Evolutionary conservation across 2,329 filamentous ascomycete species (phyloP).

Genomic region (Hypoxylon sp.): DNA sequence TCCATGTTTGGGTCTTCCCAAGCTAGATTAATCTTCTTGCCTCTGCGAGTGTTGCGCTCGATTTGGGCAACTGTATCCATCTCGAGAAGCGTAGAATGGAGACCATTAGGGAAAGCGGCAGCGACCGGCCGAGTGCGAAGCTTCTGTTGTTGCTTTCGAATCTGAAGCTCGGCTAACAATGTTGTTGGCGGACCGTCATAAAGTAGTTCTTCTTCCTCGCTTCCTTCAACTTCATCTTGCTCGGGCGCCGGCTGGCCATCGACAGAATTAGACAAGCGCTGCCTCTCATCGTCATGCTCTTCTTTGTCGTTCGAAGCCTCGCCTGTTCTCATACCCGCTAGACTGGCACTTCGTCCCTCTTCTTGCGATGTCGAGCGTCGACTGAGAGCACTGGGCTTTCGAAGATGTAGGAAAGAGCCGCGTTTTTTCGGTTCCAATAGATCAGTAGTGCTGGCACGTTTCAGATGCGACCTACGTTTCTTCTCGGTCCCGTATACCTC

Average conservation of each 20-base stretch:
- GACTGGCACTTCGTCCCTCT: slow-evolving; percentile 39
- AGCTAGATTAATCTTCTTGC: slow-evolving; percentile 84
- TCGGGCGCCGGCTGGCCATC: slow-evolving; percentile 53
- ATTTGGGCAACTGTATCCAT: slow-evolving; percentile 91
- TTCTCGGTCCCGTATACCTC: slow-evolving; percentile 78
- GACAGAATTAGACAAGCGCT: slow-evolving; percentile 42
- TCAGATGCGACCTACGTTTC: slow-evolving; percentile 59
- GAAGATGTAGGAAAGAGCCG: slow-evolving; percentile 62
- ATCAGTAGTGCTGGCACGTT: slow-evolving; percentile 44
- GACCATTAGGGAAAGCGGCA: slow-evolving; percentile 75
- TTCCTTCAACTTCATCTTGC: slow-evolving; percentile 60
- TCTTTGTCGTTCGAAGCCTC: slow-evolving; percentile 15
- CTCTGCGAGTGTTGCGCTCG: slow-evolving; percentile 78
- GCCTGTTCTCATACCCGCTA: slow-evolving; percentile 19
- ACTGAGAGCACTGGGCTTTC: slow-evolving; percentile 54
- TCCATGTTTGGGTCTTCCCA: slow-evolving; percentile 73
- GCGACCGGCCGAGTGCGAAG: slow-evolving; percentile 77
- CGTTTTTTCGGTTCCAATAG: slow-evolving; percentile 57
- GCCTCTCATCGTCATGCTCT: slow-evolving; percentile 46
- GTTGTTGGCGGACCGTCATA: slow-evolving; percentile 85
- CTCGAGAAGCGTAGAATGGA: slow-evolving; percentile 90
- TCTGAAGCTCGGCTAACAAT: slow-evolving; percentile 88
- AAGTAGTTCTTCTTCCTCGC: slow-evolving; percentile 60
- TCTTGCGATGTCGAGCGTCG: slow-evolving; percentile 44
- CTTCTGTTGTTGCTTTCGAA: slow-evolving; percentile 90